Percentiles rank a stretch among this genome's conserved stretches.
Conservation (phyloP, 192 early-diverging fungal species). For the Coemansia sp. region DNA sequence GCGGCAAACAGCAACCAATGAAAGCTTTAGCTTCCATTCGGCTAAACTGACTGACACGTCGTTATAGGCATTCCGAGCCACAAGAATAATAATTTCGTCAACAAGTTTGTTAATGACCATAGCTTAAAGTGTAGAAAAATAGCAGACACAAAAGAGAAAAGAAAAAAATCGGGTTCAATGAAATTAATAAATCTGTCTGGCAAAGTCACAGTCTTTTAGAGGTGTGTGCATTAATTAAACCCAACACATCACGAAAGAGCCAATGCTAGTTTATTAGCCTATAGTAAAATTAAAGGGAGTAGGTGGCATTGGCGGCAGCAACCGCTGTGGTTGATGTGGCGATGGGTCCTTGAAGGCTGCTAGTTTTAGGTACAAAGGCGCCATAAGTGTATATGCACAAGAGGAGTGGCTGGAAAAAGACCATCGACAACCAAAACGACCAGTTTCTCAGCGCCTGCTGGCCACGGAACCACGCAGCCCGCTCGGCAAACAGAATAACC, state of each 20-base stretch:
- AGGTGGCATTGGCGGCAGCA: conserved; percentile 2
- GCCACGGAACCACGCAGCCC: conserved; percentile 60
- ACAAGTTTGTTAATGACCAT: neutral
- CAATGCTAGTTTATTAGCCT: neutral
- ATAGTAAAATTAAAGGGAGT: neutral
- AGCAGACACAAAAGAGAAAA: neutral
- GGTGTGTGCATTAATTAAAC: too few relatives aligned
- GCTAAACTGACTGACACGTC: neutral
- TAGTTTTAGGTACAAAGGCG: conserved; percentile 29
- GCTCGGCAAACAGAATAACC: conserved; percentile 67
- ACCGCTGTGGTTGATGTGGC: neutral
- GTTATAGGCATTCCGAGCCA: neutral
- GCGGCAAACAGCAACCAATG: neutral
- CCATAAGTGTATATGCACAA: conserved; percentile 66
- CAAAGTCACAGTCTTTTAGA: neutral
- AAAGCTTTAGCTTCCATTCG: neutral
- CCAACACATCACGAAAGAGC: neutral
- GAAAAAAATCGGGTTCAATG: neutral
- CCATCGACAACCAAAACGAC: conserved; percentile 91
- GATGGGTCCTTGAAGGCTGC: neutral
- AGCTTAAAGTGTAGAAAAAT: too few relatives aligned
- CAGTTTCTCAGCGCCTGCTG: conserved; percentile 73
- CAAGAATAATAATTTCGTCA: neutral
- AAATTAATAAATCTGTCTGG: neutral
- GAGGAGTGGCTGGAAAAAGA: conserved; percentile 78